Conservation (phyloP, 2,329 filamentous ascomycete genomes). For the Phyllosticta capitalensis region DNA sequence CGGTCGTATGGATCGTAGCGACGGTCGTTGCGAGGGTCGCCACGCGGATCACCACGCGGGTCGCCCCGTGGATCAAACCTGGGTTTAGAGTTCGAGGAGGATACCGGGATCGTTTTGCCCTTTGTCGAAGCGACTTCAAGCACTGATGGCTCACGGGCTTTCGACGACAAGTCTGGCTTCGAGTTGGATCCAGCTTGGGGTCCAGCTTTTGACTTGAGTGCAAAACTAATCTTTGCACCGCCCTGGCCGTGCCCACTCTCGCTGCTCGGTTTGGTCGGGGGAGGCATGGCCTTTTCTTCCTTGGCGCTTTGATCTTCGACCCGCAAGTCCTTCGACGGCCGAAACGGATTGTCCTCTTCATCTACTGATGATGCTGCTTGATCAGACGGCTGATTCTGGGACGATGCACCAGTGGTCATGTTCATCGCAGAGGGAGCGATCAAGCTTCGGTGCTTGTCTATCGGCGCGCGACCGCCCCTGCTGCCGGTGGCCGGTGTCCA, state of each 20-base stretch:
- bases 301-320: slow-evolving; percentile 53
- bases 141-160: slow-evolving; percentile 26
- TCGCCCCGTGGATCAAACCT: neutral
- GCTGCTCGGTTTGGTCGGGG: slow-evolving; percentile 45
- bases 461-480: slow-evolving; percentile 40
- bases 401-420: slow-evolving; percentile 11
- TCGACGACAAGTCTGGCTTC: slow-evolving; percentile 38
- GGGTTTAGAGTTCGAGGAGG: slow-evolving; percentile 1
- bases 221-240: slow-evolving; percentile 78
- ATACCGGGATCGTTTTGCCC: slow-evolving; percentile 17
- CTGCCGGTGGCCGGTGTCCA: slow-evolving; percentile 55
- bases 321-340: slow-evolving; percentile 55
- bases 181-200: slow-evolving; percentile 44
- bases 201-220: slow-evolving; percentile 66
- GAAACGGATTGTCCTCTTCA: slow-evolving; percentile 52
- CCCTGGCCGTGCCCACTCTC: slow-evolving; percentile 44
- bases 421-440: slow-evolving; percentile 14
- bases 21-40: slow-evolving; percentile 4
- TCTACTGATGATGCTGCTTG: slow-evolving; percentile 30
- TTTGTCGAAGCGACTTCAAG: slow-evolving; percentile 30
- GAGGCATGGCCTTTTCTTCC: slow-evolving; percentile 45
- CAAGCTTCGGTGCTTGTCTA: slow-evolving; percentile 22
- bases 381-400: slow-evolving; percentile 12
- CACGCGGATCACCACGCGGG: neutral
- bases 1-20: slow-evolving; percentile 10